A percentile compares a stretch with the other conserved stretches of the same genome.
Evolutionary conservation across 164 flowering plant genomes (phyloP).

Genomic region (Umbellularia californica): DNA sequence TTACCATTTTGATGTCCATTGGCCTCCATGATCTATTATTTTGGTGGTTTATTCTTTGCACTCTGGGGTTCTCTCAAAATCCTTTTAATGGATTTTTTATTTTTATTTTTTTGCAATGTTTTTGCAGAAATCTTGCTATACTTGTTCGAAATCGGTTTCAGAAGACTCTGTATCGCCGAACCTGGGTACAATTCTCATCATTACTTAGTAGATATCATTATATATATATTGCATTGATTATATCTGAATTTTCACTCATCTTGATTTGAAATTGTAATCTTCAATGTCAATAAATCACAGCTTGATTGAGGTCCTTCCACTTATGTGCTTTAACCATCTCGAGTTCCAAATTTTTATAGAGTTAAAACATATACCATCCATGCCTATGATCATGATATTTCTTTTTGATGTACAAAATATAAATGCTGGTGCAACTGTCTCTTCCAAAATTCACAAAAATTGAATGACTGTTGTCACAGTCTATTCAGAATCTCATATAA

Average conservation of each 20-base stretch:
- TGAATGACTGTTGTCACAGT: neutral
- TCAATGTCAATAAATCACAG: no score
- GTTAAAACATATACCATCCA: no score
- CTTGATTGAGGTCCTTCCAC: neutral
- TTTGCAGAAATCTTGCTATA: slow-evolving; percentile 54
- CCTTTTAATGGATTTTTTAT: neutral
- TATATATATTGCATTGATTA: neutral
- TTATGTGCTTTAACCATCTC: neutral
- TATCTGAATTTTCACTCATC: neutral
- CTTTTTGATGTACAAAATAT: neutral
- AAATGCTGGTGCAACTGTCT: neutral
- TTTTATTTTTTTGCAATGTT: neutral
- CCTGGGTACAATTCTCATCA: slow-evolving; percentile 41
- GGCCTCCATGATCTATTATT: neutral
- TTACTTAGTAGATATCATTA: neutral
- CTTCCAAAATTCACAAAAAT: neutral
- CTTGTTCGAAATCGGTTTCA: slow-evolving; percentile 61
- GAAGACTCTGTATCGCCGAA: slow-evolving; percentile 69
- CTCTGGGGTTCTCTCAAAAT: neutral
- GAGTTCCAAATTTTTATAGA: no score
- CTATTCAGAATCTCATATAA: no score
- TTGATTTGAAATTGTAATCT: neutral
- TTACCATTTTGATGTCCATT: neutral
- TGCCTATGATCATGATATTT: neutral
- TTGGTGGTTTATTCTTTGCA: neutral